Percentiles rank a stretch among this genome's conserved stretches.
These are phyloP conservation scores for Trypethelium eluteriae DNA, from an alignment of 495 filamentous ascomycete species.

Conservation along the genomic window DNA sequence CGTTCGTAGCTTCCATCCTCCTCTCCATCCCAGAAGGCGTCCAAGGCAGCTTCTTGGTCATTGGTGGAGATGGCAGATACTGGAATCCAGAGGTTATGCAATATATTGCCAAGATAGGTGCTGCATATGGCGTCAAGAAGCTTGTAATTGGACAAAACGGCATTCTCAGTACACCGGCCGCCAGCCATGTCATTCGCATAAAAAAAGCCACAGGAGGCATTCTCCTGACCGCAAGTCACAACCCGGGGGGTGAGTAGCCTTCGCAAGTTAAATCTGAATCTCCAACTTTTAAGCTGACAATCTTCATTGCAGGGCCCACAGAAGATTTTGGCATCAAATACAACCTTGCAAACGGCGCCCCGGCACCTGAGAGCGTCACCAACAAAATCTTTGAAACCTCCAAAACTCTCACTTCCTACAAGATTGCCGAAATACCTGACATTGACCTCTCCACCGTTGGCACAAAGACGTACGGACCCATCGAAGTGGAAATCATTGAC, in stretches of 20 bases:
- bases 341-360: constrained; percentile 91
- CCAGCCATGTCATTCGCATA: constrained; percentile 90
- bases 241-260: constrained; percentile 75
- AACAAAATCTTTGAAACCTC: constrained; percentile 94
- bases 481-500: constrained; percentile 94
- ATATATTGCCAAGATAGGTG: constrained; percentile 92
- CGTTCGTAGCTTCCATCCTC: constrained; percentile 87
- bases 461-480: constrained; percentile 67
- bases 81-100: constrained; percentile 95
- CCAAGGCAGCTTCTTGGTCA: constrained; percentile 81
- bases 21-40: constrained; percentile 93
- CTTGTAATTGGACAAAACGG: constrained; percentile 90
- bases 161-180: constrained; percentile 91
- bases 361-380: constrained; percentile 88
- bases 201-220: constrained; percentile 93
- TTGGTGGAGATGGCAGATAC: constrained; percentile 94
- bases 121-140: constrained; percentile 98
- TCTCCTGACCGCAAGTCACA: constrained; percentile 92
- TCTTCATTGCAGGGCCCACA: constrained; percentile 57
- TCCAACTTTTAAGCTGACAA: background rate
- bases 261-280: background rate
- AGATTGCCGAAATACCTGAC: constrained; percentile 77
- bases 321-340: constrained; percentile 99
- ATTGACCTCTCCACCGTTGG: constrained; percentile 79
- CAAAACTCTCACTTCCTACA: constrained; percentile 83